Percentiles rank a stretch among this genome's conserved stretches.
Conservation (phyloP, 169 alveolate genomes). For the Cryptosporidium sp. region DNA sequence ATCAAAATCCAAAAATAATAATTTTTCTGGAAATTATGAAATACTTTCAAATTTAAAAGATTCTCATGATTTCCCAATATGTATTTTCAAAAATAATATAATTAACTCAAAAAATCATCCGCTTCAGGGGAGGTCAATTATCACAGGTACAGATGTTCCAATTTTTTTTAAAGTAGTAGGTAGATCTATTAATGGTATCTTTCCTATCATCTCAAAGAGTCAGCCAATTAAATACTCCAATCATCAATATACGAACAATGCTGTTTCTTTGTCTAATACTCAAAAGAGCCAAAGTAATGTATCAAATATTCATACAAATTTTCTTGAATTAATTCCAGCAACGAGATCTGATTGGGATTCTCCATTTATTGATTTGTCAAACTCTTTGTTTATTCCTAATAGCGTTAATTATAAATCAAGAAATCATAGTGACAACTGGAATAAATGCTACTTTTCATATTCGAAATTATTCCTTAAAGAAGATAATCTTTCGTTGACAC, state of each 20-base stretch:
- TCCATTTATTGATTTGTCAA: slow-evolving; percentile 35
- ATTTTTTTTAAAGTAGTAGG: background rate
- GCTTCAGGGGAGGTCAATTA: slow-evolving; percentile 39
- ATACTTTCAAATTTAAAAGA: background rate
- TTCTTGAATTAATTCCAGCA: slow-evolving; percentile 48
- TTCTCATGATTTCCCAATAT: slow-evolving; percentile 32
- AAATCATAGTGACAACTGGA: slow-evolving; percentile 3
- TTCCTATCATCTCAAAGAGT: slow-evolving; percentile 32
- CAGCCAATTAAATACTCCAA: slow-evolving; percentile 1
- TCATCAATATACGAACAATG: background rate
- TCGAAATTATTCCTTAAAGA: background rate
- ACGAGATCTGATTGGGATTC: slow-evolving; percentile 49
- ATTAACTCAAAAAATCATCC: slow-evolving; percentile 34
- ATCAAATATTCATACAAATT: background rate
- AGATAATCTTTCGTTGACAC: background rate
- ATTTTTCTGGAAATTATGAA: slow-evolving; percentile 6
- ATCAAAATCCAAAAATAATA: slow-evolving; percentile 2
- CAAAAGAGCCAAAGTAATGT: background rate
- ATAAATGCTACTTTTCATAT: slow-evolving; percentile 10
- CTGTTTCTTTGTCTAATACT: background rate
- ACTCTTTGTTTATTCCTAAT: slow-evolving; percentile 4
- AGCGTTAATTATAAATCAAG: background rate
- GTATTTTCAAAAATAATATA: slow-evolving; percentile 28
- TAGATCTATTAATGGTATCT: background rate
- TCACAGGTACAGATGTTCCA: slow-evolving; percentile 47